Conservation (phyloP, 768 basidiomycete genomes). For the Mycena chlorophos region DNA sequence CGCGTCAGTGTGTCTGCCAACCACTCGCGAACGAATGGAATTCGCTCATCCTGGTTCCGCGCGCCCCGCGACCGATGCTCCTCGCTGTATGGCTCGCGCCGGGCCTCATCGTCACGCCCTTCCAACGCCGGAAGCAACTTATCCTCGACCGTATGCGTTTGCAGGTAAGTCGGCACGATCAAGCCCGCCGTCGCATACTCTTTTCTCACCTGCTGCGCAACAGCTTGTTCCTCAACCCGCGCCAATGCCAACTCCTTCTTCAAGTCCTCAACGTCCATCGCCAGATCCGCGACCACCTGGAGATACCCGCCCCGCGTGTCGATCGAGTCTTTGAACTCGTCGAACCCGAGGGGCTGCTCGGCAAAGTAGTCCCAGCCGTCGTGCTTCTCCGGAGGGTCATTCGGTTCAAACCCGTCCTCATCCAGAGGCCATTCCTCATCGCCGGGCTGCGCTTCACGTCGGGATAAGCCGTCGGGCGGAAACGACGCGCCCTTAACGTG, state of each 20-base stretch:
- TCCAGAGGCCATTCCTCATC: not conserved
- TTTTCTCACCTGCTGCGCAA: not conserved
- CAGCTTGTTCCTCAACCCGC: not conserved
- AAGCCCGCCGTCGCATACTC: not conserved
- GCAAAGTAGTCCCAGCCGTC: slow-evolving; percentile 2
- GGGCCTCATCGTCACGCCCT: not conserved
- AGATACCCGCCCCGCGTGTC: slow-evolving; percentile 5
- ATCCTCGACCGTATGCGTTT: not conserved
- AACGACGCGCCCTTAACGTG: slow-evolving; percentile 16
- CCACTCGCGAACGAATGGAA: not conserved
- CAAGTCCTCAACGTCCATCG: not conserved
- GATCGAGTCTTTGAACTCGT: slow-evolving; percentile 2
- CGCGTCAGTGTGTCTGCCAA: not conserved
- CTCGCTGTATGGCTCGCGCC: not conserved
- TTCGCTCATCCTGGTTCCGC: not conserved
- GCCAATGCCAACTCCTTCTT: not conserved
- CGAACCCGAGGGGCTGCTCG: slow-evolving; percentile 3
- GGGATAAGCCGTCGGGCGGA: slow-evolving; percentile 19
- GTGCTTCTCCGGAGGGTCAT: not conserved
- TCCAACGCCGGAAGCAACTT: not conserved
- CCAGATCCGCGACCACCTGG: not conserved
- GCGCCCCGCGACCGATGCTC: not conserved
- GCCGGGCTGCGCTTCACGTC: slow-evolving; percentile 9
- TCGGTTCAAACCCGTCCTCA: not conserved
- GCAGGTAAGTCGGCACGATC: not conserved